phyloP scores from a whole-genome alignment of 192 early-diverging fungal genomes.

The Phlyctochytrium planicorne region DNA sequence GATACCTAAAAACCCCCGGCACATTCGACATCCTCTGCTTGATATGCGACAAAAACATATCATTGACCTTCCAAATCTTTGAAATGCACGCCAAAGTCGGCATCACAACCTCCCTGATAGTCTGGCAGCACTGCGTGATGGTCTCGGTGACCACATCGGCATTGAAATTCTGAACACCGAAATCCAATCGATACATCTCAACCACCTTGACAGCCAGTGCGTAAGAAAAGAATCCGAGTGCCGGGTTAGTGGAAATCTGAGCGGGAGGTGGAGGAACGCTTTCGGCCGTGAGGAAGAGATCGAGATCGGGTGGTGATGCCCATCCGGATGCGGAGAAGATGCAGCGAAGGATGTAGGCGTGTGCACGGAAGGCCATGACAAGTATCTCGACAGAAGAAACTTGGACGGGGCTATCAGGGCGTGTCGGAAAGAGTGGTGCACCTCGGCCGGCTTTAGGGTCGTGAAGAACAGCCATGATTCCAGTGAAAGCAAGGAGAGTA shows the following conservation, averaged over 20 bases:
- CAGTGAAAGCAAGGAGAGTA: background rate
- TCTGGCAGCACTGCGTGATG: background rate
- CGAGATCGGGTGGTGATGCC: background rate
- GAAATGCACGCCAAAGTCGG: background rate
- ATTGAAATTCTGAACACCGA: no score
- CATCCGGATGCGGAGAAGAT: background rate
- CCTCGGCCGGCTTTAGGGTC: background rate
- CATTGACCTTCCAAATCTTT: background rate
- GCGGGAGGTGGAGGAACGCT: background rate
- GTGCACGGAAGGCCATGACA: background rate
- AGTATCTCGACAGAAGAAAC: background rate
- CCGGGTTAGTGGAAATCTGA: background rate
- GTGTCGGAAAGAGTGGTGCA: background rate
- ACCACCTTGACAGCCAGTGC: no score
- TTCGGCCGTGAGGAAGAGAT: background rate
- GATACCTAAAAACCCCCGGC: no score
- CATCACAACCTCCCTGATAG: background rate
- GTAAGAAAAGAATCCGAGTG: constrained; percentile 4
- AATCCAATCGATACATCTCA: no score
- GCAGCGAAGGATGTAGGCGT: background rate
- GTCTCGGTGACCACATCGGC: no score
- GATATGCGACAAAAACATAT: background rate
- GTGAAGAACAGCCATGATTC: background rate
- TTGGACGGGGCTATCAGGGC: background rate
- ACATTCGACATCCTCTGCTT: no score